A percentile compares a stretch with the other conserved stretches of the same genome.
Conservation (phyloP, 2,329 filamentous ascomycete genomes). For the Colletotrichum liriopes region DNA sequence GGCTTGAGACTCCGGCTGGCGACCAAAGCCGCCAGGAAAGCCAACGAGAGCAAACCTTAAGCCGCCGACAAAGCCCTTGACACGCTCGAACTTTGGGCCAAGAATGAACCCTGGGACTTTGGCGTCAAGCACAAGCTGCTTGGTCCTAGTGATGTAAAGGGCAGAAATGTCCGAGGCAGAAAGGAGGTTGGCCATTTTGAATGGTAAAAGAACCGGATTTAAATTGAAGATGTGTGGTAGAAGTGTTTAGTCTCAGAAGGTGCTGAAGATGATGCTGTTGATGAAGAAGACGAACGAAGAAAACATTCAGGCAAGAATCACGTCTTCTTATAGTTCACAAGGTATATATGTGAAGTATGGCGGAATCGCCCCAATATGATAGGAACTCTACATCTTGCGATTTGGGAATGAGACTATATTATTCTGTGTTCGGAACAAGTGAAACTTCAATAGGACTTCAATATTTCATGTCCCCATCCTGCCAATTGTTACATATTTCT, state of each 20-base stretch:
- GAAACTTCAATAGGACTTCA: too few relatives aligned
- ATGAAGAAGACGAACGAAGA: too few relatives aligned
- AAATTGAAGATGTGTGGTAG: background rate
- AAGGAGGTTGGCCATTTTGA: background rate
- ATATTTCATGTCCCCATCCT: too few relatives aligned
- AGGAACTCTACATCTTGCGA: too few relatives aligned
- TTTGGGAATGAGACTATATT: too few relatives aligned
- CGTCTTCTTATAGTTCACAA: too few relatives aligned
- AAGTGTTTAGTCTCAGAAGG: background rate
- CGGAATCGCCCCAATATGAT: too few relatives aligned
- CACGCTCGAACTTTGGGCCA: background rate
- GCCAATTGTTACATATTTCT: too few relatives aligned
- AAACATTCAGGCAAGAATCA: too few relatives aligned
- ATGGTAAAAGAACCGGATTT: background rate
- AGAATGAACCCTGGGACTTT: background rate
- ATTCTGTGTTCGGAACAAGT: too few relatives aligned
- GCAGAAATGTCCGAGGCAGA: background rate
- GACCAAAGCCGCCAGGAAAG: background rate
- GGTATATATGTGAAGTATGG: too few relatives aligned
- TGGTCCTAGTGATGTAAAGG: background rate
- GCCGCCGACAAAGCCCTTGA: background rate
- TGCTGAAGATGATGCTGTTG: background rate
- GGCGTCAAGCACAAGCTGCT: background rate
- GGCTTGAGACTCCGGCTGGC: background rate
- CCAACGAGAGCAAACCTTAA: background rate